phyloP scores from a whole-genome alignment of 768 basidiomycete species.

The Hygrocybe coccinea region DNA sequence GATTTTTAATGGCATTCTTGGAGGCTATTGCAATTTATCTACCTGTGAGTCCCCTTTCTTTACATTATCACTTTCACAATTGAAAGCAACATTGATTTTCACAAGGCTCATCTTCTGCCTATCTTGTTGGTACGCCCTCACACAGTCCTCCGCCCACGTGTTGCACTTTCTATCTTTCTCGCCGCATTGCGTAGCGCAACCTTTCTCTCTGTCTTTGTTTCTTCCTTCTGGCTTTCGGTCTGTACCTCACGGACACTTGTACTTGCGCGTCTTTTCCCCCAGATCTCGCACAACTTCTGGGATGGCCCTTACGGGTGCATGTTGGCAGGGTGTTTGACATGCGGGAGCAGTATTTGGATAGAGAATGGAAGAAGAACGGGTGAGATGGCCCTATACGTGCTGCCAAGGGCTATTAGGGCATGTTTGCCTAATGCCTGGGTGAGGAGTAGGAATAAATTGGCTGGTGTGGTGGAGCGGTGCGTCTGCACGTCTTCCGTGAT shows the following conservation, averaged over 20 bases:
- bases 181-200: constrained; percentile 60
- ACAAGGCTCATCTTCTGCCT: constrained; percentile 69
- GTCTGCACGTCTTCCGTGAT: constrained; percentile 14
- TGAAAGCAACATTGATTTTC: neutral
- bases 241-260: constrained; percentile 65
- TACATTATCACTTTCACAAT: neutral
- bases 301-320: constrained; percentile 71
- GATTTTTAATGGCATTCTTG: constrained; percentile 53
- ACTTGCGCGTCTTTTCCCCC: constrained; percentile 58
- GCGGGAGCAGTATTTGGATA: constrained; percentile 74
- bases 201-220: constrained; percentile 69
- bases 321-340: constrained; percentile 60
- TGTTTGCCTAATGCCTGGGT: constrained; percentile 55
- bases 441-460: constrained; percentile 37
- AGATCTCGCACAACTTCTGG: constrained; percentile 71
- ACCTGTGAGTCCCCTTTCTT: constrained; percentile 47
- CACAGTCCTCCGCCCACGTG: constrained; percentile 43
- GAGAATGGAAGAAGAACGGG: constrained; percentile 67
- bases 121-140: constrained; percentile 55
- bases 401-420: constrained; percentile 64
- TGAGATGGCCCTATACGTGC: constrained; percentile 76
- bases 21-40: constrained; percentile 64
- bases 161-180: constrained; percentile 39
- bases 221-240: constrained; percentile 64
- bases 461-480: constrained; percentile 52